Evolutionary conservation across 2,329 filamentous ascomycete species (phyloP), one percentile per base, ranked within the genome.

Genomic region (Curvularia sp.): DNA sequence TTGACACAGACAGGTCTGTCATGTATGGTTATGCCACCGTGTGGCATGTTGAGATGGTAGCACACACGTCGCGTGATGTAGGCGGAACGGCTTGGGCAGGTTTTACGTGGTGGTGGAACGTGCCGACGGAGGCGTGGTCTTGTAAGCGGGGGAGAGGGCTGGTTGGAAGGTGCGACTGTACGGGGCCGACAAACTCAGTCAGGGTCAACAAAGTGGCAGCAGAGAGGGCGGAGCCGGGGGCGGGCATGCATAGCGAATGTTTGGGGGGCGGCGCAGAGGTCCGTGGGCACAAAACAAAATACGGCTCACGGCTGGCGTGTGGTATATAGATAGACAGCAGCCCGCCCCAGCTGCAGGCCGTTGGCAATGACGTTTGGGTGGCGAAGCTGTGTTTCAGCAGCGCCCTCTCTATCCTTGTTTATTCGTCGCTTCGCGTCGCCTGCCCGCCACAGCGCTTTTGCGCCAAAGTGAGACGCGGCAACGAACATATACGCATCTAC

Each of bases 281-380:
- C 46, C 30, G 46, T 49, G 46, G 21, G 46, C 32, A 9, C 46
- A 49, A 34, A 18, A 27, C 54, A 51, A 50, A 43, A 53, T 21
- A 15, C 12, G 39, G 39, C 13, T 15, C 12, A 12, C 39, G 39
- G 46, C 27, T 18, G 41, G 55, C 47, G 42, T 28, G 38, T 32
- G 43, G 32, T 48, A 42, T 53, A 53, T 43, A 53, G 13, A 46
- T 53, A 27, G 48, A 18, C n/a, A 36, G 32, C 15, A 30, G 39
- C 34, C 15, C 27, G 32, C 32, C 25, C 19, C 47, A 48, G 43
- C 47, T 41, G 45, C 13, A 39, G 18, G 38, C 45, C 43, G 51
- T 54, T 51, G 53, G 41, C 47, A 34, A 55, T 55, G 55, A 58
- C 59, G 56, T 58, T 59, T 49, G 48, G 53, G 57, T 52, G 53